A percentile compares a stretch with the other conserved stretches of the same genome.
These are phyloP conservation scores for Saccharum spontaneum DNA, from an alignment of 176 grass and related monocot genomes.

Conservation along the genomic window DNA sequence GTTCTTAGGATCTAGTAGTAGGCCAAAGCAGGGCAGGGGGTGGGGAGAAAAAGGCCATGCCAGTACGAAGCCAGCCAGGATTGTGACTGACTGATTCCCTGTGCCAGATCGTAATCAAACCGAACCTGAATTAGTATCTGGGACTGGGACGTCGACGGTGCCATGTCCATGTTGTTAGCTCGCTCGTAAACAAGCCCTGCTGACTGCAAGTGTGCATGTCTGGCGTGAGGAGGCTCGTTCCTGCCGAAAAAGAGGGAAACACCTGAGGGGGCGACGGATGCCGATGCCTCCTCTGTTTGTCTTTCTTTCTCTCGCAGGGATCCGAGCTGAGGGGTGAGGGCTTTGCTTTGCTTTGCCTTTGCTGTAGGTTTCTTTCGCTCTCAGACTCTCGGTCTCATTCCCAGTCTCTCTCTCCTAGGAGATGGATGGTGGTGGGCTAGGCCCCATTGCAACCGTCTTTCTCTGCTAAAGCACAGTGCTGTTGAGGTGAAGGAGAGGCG, in stretches of 20 bases:
- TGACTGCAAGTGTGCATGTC: not conserved
- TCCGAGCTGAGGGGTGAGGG: not conserved
- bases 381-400: not conserved
- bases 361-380: conserved; percentile 1
- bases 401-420: not conserved
- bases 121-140: not conserved
- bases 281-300: not conserved
- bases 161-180: not conserved
- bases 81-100: not conserved
- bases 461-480: conserved; percentile 15
- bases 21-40: not conserved
- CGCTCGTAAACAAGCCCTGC: not conserved
- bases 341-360: not conserved
- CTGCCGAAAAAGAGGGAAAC: not conserved
- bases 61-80: not conserved
- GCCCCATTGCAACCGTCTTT: not conserved
- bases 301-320: not conserved
- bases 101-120: not conserved
- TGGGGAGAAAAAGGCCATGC: not conserved
- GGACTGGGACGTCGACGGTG: conserved; percentile 22
- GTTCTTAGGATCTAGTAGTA: not conserved
- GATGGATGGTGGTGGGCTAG: not conserved
- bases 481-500: not conserved
- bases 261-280: not conserved
- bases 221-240: not conserved